Evolutionary conservation across 768 basidiomycete species (phyloP), one percentile per base, ranked within the genome.

Genomic region (Pholiota conissans): DNA sequence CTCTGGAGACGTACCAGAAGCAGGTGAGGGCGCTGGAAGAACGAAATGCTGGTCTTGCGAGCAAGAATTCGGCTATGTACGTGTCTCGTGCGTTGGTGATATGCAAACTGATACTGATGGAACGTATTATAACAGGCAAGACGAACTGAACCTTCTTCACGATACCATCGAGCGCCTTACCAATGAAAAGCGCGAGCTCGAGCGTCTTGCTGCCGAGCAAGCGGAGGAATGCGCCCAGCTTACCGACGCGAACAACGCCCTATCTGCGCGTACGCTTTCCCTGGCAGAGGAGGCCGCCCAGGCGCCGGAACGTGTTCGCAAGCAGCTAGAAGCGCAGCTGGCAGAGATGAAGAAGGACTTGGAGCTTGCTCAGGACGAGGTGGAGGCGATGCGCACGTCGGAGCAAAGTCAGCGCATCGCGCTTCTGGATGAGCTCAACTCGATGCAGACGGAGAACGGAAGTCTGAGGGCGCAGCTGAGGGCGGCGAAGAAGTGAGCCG

Each of bases 1-100:
- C 89, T 24, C 73, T 97, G 39, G 92, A 93, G 76, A 93, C 89
- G 16, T 96, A 97, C 67, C 91, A 96, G 76, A 89, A 87, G 73
- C 93, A 96, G 67, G 87, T 95, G 3, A 80, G 82, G 65, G 83
- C 79, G 22, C 76, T 96, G 56, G 92, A 95, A 65, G 90, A 92
- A 65, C 80, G 90, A 55, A 86, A 92, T 63, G 69, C 80, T 62
- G 55, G 76, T 78, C 30, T 67, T 77, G 22, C 79, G 80, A 66
- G 81, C 86, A 52, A 76, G 22, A n/a, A 45, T 24, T 4, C 83
- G 29, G 74, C 76, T 13, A 61, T 92, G 90, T 91, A 63, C 58
- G 83, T 75, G 51, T 40, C 59, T 47, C 40, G 2, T 63, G 22
- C 20, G 20, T 10, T 45, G 42, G n/a, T 13, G 22, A 28, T 46